Percentiles rank a stretch among this genome's conserved stretches.
Evolutionary conservation across 2,329 filamentous ascomycete genomes (phyloP).

Genomic region (Bipolaris zeicola): DNA sequence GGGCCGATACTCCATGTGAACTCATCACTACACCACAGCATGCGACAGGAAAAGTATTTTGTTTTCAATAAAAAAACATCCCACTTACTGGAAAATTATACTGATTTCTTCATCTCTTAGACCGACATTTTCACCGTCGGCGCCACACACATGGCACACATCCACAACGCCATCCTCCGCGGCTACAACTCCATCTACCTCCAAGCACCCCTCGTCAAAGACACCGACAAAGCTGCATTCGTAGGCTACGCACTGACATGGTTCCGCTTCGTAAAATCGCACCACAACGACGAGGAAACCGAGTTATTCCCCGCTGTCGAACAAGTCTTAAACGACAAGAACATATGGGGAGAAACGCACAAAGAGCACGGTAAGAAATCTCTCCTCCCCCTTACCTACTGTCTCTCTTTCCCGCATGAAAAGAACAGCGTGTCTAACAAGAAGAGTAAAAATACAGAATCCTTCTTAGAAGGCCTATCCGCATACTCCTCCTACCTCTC

Average conservation of each 20-base stretch:
- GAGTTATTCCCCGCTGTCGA: conserved; percentile 45
- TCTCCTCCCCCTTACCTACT: too few species aligned
- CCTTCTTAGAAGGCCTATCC: conserved; percentile 35
- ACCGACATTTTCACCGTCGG: conserved; percentile 42
- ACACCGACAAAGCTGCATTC: conserved; percentile 43
- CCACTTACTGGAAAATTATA: neutral
- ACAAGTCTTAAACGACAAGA: conserved; percentile 33
- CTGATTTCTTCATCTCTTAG: conserved; percentile 12
- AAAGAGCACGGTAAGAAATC: conserved; percentile 38
- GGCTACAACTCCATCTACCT: conserved; percentile 51
- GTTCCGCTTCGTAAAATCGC: conserved; percentile 43
- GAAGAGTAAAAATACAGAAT: conserved; percentile 18
- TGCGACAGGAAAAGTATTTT: conserved; percentile 35
- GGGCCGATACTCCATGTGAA: conserved; percentile 40
- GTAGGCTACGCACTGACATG: conserved; percentile 45
- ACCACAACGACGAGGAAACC: conserved; percentile 47
- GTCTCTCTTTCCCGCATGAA: too few species aligned
- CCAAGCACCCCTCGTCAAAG: conserved; percentile 43
- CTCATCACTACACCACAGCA: conserved; percentile 39
- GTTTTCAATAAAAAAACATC: neutral
- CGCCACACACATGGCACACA: conserved; percentile 47
- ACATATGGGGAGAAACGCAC: conserved; percentile 40
- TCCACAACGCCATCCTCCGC: conserved; percentile 50
- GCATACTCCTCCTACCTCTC: conserved; percentile 34
- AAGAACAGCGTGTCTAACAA: too few species aligned